These are phyloP conservation scores for Alloteropsis semialata DNA, from an alignment of 176 grass and related monocot genomes.

Conservation along the genomic window DNA sequence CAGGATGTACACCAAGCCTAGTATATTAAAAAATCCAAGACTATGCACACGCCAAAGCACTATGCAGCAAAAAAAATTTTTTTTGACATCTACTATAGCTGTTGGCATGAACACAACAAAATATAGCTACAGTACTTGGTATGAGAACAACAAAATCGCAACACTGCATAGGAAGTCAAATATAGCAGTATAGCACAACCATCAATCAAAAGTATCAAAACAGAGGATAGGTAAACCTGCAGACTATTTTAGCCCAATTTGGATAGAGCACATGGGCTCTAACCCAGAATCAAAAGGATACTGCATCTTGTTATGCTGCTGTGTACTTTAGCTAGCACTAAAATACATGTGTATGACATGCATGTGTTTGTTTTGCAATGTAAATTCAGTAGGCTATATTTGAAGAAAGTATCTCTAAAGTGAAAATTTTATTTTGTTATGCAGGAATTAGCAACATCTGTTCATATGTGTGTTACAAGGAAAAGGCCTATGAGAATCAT, in stretches of 20 bases:
- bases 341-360: neutral
- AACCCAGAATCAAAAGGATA: neutral
- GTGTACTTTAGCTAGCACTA: neutral
- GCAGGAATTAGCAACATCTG: conserved; percentile 62
- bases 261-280: neutral
- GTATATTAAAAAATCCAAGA: neutral
- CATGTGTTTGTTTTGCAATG: conserved; percentile 17
- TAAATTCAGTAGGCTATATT: neutral
- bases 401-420: neutral
- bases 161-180: neutral
- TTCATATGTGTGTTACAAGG: conserved; percentile 51
- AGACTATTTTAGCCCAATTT: neutral
- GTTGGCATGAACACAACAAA: neutral
- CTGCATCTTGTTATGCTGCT: neutral
- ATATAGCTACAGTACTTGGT: too few relatives aligned
- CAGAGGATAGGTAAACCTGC: neutral
- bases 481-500: conserved; percentile 65
- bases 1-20: neutral
- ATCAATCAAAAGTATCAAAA: neutral
- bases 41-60: conserved; percentile 9
- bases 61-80: neutral
- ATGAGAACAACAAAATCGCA: neutral
- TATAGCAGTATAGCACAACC: neutral
- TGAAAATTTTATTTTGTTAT: neutral
- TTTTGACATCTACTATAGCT: neutral